These are phyloP conservation scores for Hypoxylon intermedium DNA, from an alignment of 495 filamentous ascomycete genomes.

Conservation along the genomic window DNA sequence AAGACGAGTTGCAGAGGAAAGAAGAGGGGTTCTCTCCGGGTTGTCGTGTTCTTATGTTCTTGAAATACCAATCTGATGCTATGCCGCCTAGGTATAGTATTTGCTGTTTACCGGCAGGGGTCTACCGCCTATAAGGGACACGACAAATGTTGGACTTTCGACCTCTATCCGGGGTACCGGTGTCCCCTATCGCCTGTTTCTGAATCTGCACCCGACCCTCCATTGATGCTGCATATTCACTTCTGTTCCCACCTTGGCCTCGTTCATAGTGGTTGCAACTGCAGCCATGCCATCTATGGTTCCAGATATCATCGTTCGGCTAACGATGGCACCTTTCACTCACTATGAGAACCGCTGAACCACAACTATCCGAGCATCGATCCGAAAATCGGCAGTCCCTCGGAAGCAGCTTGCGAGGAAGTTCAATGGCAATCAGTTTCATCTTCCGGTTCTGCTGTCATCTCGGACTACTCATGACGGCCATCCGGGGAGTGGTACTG, in stretches of 20 bases:
- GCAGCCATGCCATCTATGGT: constrained; percentile 19
- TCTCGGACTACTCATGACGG: constrained; percentile 16
- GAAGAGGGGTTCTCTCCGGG: constrained; percentile 30
- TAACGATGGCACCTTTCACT: constrained; percentile 24
- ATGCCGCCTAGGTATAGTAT: constrained; percentile 21
- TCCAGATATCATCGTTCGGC: constrained; percentile 24
- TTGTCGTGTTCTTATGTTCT: constrained; percentile 18
- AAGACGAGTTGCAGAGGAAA: constrained; percentile 6
- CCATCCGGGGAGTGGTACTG: constrained; percentile 18
- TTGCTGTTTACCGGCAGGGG: constrained; percentile 27
- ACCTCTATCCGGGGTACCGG: constrained; percentile 15
- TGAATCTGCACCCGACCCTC: constrained; percentile 32
- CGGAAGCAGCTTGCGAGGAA: constrained; percentile 11
- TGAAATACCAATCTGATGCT: constrained; percentile 26
- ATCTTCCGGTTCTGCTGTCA: constrained; percentile 18
- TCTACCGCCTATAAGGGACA: constrained; percentile 26
- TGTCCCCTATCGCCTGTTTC: constrained; percentile 17
- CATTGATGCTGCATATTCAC: constrained; percentile 24
- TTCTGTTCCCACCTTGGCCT: constrained; percentile 10
- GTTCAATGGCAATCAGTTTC: constrained; percentile 16
- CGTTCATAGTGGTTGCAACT: constrained; percentile 5
- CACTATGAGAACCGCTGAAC: constrained; percentile 15
- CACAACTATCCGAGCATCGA: constrained; percentile 27
- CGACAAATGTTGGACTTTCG: constrained; percentile 15
- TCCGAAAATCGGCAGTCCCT: constrained; percentile 32